These are phyloP conservation scores for Cytospora piceae DNA, from an alignment of 2,329 filamentous ascomycete species.

Conservation along the genomic window DNA sequence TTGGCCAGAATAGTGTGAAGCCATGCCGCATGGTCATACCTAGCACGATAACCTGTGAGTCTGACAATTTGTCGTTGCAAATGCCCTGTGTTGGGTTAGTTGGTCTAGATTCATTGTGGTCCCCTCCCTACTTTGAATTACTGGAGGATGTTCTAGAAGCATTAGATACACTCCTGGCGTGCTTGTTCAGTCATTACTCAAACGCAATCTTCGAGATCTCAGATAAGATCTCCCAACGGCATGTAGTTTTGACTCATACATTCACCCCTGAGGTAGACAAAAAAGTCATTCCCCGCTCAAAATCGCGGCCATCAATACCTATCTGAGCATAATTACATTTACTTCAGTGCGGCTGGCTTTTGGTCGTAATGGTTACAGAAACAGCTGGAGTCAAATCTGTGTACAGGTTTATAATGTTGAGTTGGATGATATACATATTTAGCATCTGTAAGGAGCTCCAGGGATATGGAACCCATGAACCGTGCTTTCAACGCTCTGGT, in stretches of 20 bases:
- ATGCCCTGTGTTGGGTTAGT: not conserved
- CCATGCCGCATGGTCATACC: constrained; percentile 6
- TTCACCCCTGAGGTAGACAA: not conserved
- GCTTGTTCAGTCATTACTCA: not conserved
- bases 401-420: too few relatives aligned
- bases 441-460: too few relatives aligned
- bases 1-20: constrained; percentile 7
- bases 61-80: constrained; percentile 1
- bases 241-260: not conserved
- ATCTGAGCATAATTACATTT: too few relatives aligned
- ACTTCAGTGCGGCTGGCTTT: too few relatives aligned
- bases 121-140: not conserved
- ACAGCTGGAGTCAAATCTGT: too few relatives aligned
- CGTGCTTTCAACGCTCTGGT: too few relatives aligned
- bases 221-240: not conserved
- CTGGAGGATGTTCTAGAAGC: too few relatives aligned
- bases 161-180: too few relatives aligned
- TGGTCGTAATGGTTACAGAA: too few relatives aligned
- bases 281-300: not conserved
- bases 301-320: too few relatives aligned
- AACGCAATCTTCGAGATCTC: not conserved
- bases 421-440: too few relatives aligned
- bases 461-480: too few relatives aligned
- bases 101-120: not conserved
- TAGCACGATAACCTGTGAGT: not conserved